These are phyloP conservation scores for Dactylella cylindrospora DNA, from an alignment of 2,329 filamentous ascomycete species.

Conservation along the genomic window DNA sequence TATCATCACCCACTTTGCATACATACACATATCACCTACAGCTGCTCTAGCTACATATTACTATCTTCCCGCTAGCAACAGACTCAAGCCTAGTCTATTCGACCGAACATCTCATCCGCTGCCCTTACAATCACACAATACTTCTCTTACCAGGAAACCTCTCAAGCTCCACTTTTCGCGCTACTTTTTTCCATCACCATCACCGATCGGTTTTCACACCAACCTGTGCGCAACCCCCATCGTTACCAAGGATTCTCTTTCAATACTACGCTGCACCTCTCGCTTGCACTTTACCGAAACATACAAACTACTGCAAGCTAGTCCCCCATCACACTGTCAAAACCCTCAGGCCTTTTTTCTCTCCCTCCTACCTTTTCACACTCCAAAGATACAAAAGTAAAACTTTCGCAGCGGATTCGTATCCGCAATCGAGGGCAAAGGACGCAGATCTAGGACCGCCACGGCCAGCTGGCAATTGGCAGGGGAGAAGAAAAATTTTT, in stretches of 20 bases:
- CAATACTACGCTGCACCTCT: background rate
- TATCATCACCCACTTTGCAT: conserved; percentile 16
- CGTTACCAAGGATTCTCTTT: background rate
- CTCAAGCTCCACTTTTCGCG: no score
- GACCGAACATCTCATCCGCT: conserved; percentile 14
- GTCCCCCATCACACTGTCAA: background rate
- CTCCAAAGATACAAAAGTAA: conserved; percentile 3
- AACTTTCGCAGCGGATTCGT: conserved; percentile 7
- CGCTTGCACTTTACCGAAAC: conserved; percentile 41
- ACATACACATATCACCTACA: no score
- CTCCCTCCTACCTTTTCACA: conserved; percentile 1
- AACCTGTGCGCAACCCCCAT: background rate
- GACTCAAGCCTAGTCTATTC: conserved; percentile 5
- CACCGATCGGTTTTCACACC: no score
- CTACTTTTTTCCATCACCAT: no score
- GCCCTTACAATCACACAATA: background rate
- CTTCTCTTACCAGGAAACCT: background rate
- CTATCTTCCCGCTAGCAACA: no score
- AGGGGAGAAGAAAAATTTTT: background rate
- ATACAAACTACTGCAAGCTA: conserved; percentile 16
- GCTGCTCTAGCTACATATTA: no score
- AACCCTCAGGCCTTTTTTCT: conserved; percentile 19
- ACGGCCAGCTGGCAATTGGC: background rate
- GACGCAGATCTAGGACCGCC: no score
- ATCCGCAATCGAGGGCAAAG: conserved; percentile 22